Evolutionary conservation across 2,329 filamentous ascomycete species (phyloP).

Genomic region (Beauveria sp.): DNA sequence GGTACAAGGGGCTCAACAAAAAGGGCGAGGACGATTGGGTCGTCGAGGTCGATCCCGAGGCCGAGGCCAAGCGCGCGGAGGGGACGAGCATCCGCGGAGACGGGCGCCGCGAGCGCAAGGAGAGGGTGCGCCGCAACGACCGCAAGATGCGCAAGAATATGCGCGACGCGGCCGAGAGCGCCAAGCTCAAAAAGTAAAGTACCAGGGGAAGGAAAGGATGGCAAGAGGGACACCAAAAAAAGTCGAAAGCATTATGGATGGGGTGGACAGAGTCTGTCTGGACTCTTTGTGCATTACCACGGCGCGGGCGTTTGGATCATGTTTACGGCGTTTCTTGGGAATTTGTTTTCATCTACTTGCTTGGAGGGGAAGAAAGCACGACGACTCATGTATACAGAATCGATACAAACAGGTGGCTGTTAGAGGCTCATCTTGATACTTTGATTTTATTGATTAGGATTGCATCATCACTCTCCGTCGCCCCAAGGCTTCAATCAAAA

Average conservation of each 20-base stretch:
- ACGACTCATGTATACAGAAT: neutral
- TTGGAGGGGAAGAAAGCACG: neutral
- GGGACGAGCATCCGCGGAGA: slow-evolving; percentile 54
- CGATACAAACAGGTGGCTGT: neutral
- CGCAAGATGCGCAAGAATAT: slow-evolving; percentile 61
- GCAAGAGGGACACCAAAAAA: neutral
- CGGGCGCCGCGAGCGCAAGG: slow-evolving; percentile 56
- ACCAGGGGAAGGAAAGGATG: neutral
- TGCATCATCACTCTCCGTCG: neutral
- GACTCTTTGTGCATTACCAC: neutral
- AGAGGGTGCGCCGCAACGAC: slow-evolving; percentile 65
- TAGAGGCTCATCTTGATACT: neutral
- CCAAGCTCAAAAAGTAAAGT: slow-evolving; percentile 5
- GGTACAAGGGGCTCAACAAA: slow-evolving; percentile 86
- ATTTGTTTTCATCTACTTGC: neutral
- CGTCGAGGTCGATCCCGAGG: slow-evolving; percentile 80
- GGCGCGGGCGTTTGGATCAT: slow-evolving; percentile 10
- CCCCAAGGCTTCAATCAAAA: neutral
- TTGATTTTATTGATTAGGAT: neutral
- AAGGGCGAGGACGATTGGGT: slow-evolving; percentile 77
- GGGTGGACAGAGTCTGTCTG: neutral
- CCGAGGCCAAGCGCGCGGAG: slow-evolving; percentile 55
- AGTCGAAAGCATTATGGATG: neutral
- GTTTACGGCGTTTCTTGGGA: neutral
- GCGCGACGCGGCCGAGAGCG: slow-evolving; percentile 31